phyloP scores from a whole-genome alignment of 805 yeast genomes.

The Saccharomycopsis sp. region DNA sequence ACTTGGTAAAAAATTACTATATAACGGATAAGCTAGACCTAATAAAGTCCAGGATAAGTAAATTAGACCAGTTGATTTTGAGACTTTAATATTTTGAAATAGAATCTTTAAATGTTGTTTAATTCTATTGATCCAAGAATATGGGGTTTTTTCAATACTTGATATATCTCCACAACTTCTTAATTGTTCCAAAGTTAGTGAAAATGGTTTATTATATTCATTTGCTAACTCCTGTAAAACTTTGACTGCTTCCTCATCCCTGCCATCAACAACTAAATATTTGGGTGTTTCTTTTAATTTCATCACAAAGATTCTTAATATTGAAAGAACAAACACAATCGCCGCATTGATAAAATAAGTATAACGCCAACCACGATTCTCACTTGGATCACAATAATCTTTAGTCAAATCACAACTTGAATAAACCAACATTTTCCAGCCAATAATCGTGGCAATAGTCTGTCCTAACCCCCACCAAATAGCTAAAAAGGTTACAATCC shows the following conservation, averaged over 20 bases:
- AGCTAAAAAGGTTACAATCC: constrained; percentile 42
- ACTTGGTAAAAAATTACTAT: constrained; percentile 42
- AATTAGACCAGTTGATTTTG: constrained; percentile 34
- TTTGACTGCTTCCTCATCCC: constrained; percentile 38
- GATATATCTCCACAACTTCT: constrained; percentile 32
- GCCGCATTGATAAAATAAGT: constrained; percentile 44
- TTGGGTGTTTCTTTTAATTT: constrained; percentile 46
- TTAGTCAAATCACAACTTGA: constrained; percentile 35
- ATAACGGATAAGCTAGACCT: constrained; percentile 49
- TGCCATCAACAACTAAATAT: constrained; percentile 40
- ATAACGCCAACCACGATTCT: constrained; percentile 57
- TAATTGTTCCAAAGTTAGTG: constrained; percentile 39
- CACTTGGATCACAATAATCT: constrained; percentile 32
- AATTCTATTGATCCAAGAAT: constrained; percentile 22
- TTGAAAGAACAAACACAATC: constrained; percentile 37
- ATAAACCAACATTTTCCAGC: constrained; percentile 47
- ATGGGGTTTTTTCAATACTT: constrained; percentile 18
- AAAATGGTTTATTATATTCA: constrained; percentile 31
- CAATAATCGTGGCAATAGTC: constrained; percentile 37
- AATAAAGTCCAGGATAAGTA: constrained; percentile 44
- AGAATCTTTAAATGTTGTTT: constrained; percentile 33
- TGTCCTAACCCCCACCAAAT: constrained; percentile 59
- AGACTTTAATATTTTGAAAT: constrained; percentile 36
- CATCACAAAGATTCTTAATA: constrained; percentile 35
- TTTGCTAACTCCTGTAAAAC: constrained; percentile 38